These are phyloP conservation scores for Batrachochytrium dendrobatidis DNA, from an alignment of 371 early-diverging fungal species.

Conservation along the genomic window DNA sequence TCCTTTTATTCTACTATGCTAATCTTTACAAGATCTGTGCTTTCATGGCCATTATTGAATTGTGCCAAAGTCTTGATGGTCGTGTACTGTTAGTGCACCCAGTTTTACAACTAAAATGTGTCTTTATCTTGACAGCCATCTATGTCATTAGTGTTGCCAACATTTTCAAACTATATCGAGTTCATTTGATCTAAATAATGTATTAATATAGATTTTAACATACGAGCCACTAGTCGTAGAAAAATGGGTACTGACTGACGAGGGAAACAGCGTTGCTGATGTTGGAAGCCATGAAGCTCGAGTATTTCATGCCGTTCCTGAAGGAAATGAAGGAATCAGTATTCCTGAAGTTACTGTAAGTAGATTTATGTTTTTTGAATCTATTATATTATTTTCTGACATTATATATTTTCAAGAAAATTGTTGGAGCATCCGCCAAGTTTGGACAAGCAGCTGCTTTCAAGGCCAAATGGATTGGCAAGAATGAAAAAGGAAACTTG, in stretches of 20 bases:
- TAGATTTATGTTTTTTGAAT: background rate
- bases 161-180: too few relatives aligned
- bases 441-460: constrained; percentile 93
- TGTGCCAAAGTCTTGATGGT: too few relatives aligned
- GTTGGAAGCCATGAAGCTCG: constrained; percentile 90
- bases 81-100: too few relatives aligned
- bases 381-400: background rate
- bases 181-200: too few relatives aligned
- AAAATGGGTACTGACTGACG: constrained; percentile 72
- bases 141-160: too few relatives aligned
- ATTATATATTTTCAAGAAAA: constrained; percentile 32
- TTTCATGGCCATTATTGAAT: too few relatives aligned
- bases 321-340: constrained; percentile 69
- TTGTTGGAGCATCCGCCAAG: constrained; percentile 63
- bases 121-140: too few relatives aligned
- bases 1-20: too few relatives aligned
- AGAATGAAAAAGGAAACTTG: constrained; percentile 56
- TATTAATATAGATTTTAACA: constrained; percentile 66
- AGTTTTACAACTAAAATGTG: too few relatives aligned
- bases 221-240: constrained; percentile 77
- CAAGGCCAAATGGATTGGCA: constrained; percentile 94
- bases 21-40: too few relatives aligned
- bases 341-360: constrained; percentile 71
- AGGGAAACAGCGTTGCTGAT: constrained; percentile 78
- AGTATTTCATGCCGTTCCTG: constrained; percentile 84